Evolutionary conservation across 2,329 filamentous ascomycete genomes (phyloP).

Genomic region (Acephala macrosclerotiorum): DNA sequence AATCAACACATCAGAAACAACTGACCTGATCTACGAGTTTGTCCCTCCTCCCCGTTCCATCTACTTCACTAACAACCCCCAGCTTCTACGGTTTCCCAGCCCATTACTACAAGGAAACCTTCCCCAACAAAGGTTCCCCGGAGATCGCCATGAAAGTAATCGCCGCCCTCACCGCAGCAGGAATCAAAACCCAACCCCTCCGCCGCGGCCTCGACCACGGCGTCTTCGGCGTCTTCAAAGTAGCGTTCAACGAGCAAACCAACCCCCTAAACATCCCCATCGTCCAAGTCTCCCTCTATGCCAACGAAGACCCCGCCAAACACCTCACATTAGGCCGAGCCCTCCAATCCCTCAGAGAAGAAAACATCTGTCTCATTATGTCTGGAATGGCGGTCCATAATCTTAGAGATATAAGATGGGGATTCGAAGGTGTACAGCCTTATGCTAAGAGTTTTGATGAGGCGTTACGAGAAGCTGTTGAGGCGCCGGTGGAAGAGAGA

Average conservation of each 20-base stretch:
- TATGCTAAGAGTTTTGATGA: conserved; percentile 69
- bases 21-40: conserved; percentile 74
- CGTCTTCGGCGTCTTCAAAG: conserved; percentile 73
- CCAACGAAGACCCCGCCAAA: conserved; percentile 67
- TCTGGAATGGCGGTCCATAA: conserved; percentile 81
- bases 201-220: conserved; percentile 76
- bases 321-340: conserved; percentile 74
- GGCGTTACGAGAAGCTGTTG: conserved; percentile 60
- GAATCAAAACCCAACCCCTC: conserved; percentile 65
- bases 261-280: conserved; percentile 72
- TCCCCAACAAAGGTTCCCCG: conserved; percentile 67
- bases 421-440: conserved; percentile 53
- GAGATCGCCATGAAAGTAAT: conserved; percentile 67
- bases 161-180: conserved; percentile 58
- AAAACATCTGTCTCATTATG: conserved; percentile 71
- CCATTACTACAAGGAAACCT: conserved; percentile 73
- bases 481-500: conserved; percentile 51
- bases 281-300: conserved; percentile 75
- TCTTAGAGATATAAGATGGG: conserved; percentile 60
- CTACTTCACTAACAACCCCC: conserved; percentile 20
- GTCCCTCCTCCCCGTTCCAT: conserved; percentile 24
- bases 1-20: conserved; percentile 70
- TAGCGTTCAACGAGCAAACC: conserved; percentile 61
- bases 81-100: conserved; percentile 76
- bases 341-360: conserved; percentile 68